Base-by-base conservation (phyloP, 371 early-diverging fungal genomes). In the Lichtheimia ornata region DNA sequence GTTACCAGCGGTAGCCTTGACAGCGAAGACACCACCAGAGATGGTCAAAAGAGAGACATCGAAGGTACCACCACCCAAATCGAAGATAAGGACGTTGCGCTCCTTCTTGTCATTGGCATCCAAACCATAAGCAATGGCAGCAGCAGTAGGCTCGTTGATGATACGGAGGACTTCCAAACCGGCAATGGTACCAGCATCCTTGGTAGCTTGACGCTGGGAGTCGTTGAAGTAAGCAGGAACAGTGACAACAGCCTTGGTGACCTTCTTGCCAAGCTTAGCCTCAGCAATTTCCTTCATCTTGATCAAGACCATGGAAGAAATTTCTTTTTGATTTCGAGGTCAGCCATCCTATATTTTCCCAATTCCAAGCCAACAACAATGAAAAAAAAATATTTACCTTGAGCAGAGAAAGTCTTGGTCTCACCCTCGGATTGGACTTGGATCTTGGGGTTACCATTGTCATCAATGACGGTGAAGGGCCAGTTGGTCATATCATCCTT, bases 81-180 rank as follows among this genome's bases (percentile, higher is more conserved):
- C 97, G 82, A 94, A 97, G 64, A 98, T 93, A 69, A 98, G 87
- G 62, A 96, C 88, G 74, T 92, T 93, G 77, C 84, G 80, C 74
- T 70, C 67, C 84, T 92, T 91, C 83, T 91, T 95, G 84, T 94
- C 95, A 30, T 52, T 54, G 28, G 61, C 54, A 53, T 61, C 61
- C 64, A 97, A 83, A 73, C 96, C 98, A 81, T 97, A 97, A 63
- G 98, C 97, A 64, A 97, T 94, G 74, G 99, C 99, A 56, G 99
- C 99, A 53, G 99, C 98, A 28, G 97, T 97, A 64, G 99, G 99
- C 86, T 98, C 99, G 88, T 95, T 95, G 78, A 98, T 94, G 79
- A 98, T 95, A 80, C 99, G 93, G 74, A 96, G 88, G 42, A 97
- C 94, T 83, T 96, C 93, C 65, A 99, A 80, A 55, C 98, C 99